Evolutionary conservation across 106 monocot species (phyloP), one percentile per base, ranked within the genome.

Genomic region (Agapanthus africanus): DNA sequence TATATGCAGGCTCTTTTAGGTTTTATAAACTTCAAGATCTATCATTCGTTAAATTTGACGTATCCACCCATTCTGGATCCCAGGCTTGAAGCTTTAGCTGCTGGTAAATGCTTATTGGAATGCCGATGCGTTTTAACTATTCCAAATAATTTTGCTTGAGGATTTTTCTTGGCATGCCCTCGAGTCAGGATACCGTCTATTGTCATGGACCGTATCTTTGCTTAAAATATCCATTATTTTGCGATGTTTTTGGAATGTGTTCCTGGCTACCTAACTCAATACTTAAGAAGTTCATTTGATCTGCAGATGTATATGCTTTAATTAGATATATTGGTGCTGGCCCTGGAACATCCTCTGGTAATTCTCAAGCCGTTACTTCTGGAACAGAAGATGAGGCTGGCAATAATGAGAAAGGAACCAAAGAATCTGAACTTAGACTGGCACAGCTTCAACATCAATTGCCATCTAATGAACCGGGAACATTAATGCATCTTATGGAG

Each of bases 41-140:
- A 93, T 69, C 90, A 99, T 83, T 93, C 93, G 22, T 90, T 99
- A 63, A 84, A 85, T 65, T 66, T 93, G 47, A 85, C 82, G 39
- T 99, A 99, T 70, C 99, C 99, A 69, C 99, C 99, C 67, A 75
- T 87, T 73, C 87, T 99, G 51, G 93, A 99, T 76, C 83, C 93
- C 68, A 71, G 73, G 25, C 80, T 99, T 34, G 93, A 99, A 93
- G 93, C 99, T 64, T 76, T 90, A 71, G 99, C 99, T 59, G 87
- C 87, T 65, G 99, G 93, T 99, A 87, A 75, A 8, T 62, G 71
- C 19, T 52, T 80, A 44, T 60, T 46, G 9, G 37, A 11, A 21
- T 54, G 1, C 25, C 34, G 39, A 27, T 41, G 47, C 67, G 8
- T 68, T 35, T 1, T 6, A 25, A 19, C 57, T 2, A 23, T 71